Base-by-base conservation (phyloP, 441 rosid species). In the Eutrema salsugineum region DNA sequence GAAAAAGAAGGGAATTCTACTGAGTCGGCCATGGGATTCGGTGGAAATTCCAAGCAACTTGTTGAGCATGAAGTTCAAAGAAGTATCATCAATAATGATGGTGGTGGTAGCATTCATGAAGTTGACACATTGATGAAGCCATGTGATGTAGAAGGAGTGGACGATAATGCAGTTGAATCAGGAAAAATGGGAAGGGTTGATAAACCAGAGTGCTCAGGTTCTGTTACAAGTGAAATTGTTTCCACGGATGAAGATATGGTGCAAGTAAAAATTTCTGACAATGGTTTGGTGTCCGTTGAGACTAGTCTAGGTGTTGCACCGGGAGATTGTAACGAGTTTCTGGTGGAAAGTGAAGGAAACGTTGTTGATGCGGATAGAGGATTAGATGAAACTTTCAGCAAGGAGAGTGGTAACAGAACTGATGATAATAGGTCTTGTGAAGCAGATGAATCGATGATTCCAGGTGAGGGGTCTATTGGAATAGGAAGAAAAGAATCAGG, bases 151-250 rank as follows among this genome's bases (percentile, higher is more conserved):
- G 46, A 62, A 61, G 16, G 48, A 46, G 15, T 72, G 36, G 79
- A 73, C 42, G 78, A 63, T 76, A 24, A 10, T 48, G 61, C 39
- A 35, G 78, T 55, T 75, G 68, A 62, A 61, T 59, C 8, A 44
- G 70, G 7, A 68, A 42, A 47, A 54, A 27, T 38, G 38, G 53
- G 35, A 61, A 9, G 33, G 55, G 14, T 33, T 51, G 48, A 51
- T 42, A 72, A 16, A 56, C 17, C 36, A 36, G 74, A 54, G n/a
- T 20, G 16, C 43, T 53, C 53, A 10, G 57, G 39, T 24, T 59
- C 49, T 51, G 30, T 1, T 28, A 40, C 19, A 49, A 8, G 42
- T 53, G 73, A 67, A 22, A 43, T 36, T 22, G 27, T 53, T 14
- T 30, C 22, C 60, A 12, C 3, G 0, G 58, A 53, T n/a, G 64